Percentiles rank a stretch among this genome's conserved stretches.
These are phyloP conservation scores for Rhynchosporium secalis DNA, from an alignment of 2,329 filamentous ascomycete genomes.

Conservation along the genomic window DNA sequence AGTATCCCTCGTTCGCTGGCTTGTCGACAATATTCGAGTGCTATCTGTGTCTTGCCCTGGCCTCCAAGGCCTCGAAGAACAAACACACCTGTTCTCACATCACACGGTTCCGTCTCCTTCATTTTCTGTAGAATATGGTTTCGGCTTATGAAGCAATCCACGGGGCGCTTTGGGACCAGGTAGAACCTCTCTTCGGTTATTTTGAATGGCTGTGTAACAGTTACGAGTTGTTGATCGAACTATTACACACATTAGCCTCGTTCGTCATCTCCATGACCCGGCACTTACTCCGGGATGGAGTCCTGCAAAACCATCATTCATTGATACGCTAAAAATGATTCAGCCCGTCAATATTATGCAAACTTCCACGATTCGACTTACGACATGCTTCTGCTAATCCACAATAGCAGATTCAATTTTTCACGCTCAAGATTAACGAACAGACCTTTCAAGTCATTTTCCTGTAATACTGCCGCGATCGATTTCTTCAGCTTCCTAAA, in stretches of 20 bases:
- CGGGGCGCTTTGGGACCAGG: constrained; percentile 20
- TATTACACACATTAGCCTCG: background rate
- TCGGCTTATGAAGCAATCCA: constrained; percentile 27
- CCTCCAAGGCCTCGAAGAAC: constrained; percentile 30
- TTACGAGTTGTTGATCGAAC: background rate
- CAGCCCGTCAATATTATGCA: too few species aligned
- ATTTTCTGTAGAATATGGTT: constrained; percentile 26
- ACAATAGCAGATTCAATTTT: background rate
- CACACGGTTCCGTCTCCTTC: constrained; percentile 13
- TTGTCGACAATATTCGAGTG: constrained; percentile 28
- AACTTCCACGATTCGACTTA: background rate
- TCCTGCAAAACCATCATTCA: too few species aligned
- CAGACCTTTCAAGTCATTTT: constrained; percentile 7
- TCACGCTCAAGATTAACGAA: constrained; percentile 2
- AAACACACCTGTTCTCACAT: constrained; percentile 19
- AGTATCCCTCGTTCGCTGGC: constrained; percentile 15
- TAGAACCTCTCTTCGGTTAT: constrained; percentile 7
- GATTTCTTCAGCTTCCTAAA: background rate
- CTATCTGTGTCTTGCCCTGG: constrained; percentile 34
- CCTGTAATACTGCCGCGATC: background rate
- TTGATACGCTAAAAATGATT: too few species aligned
- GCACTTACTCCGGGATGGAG: too few species aligned
- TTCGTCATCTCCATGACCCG: background rate
- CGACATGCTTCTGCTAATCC: background rate
- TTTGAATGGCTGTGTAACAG: background rate